Percentiles rank a stretch among this genome's conserved stretches.
Conservation (phyloP, 495 filamentous ascomycete species). For the Annulohypoxylon moriforme region DNA sequence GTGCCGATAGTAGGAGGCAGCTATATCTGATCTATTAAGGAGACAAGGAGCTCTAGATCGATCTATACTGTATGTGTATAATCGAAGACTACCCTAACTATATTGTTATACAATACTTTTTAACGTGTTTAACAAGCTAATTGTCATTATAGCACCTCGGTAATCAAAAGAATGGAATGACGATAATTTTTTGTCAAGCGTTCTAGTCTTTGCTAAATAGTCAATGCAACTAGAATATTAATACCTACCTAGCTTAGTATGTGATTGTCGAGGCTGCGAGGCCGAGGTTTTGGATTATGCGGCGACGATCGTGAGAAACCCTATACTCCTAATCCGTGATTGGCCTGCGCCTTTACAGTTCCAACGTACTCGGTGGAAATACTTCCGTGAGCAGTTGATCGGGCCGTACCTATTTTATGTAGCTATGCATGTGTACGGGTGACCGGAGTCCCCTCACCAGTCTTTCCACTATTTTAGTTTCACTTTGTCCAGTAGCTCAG, state of each 20-base stretch:
- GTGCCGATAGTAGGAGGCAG: background rate
- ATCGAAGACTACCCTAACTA: background rate
- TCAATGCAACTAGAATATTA: background rate
- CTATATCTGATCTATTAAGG: background rate
- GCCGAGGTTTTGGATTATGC: constrained; percentile 5
- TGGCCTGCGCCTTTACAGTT: constrained; percentile 15
- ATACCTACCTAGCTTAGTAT: constrained; percentile 8
- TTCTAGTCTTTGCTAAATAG: background rate
- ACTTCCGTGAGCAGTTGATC: constrained; percentile 24
- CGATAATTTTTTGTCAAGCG: background rate
- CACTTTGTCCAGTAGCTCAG: background rate
- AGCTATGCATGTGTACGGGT: constrained; percentile 5
- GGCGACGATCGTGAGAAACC: constrained; percentile 18
- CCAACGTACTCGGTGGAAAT: constrained; percentile 32
- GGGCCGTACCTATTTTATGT: constrained; percentile 21
- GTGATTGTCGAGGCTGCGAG: background rate
- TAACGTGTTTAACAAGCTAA: background rate
- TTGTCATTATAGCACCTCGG: background rate
- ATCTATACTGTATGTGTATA: background rate
- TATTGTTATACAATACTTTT: background rate
- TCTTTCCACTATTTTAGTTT: constrained; percentile 31
- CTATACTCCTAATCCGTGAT: constrained; percentile 25
- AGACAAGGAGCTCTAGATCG: background rate
- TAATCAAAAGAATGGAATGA: background rate
- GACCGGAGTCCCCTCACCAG: constrained; percentile 19